Conservation (phyloP, 352 stramenopile genomes). For the Hyaloperonospora arabidopsidis region DNA sequence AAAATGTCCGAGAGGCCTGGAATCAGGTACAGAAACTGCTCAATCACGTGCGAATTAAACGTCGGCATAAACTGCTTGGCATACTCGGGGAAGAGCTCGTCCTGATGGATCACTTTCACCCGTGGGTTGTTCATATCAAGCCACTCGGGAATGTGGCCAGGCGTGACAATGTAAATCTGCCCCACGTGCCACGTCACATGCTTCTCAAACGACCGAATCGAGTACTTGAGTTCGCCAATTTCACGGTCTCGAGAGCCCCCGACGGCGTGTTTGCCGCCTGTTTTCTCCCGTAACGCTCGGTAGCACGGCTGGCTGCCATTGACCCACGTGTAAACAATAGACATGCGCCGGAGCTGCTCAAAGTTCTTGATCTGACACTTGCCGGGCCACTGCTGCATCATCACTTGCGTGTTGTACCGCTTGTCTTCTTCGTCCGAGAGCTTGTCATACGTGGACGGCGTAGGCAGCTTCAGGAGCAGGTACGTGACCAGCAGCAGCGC, state of each 20-base stretch:
- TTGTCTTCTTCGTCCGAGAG: conserved; percentile 47
- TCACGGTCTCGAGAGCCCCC: conserved; percentile 78
- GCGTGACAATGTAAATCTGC: conserved; percentile 79
- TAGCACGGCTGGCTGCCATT: conserved; percentile 85
- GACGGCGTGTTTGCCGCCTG: conserved; percentile 60
- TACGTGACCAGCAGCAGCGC: conserved; percentile 40
- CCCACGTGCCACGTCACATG: conserved; percentile 78
- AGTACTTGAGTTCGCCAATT: conserved; percentile 85
- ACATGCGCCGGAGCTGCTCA: conserved; percentile 73
- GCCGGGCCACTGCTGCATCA: conserved; percentile 57
- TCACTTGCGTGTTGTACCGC: conserved; percentile 35
- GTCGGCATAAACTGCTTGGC: conserved; percentile 71
- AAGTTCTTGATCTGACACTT: conserved; percentile 85
- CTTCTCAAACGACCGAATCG: conserved; percentile 79
- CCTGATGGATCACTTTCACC: conserved; percentile 84
- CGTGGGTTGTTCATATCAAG: conserved; percentile 71
- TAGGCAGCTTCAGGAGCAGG: conserved; percentile 35
- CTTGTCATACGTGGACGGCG: conserved; percentile 43
- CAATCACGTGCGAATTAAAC: conserved; percentile 86
- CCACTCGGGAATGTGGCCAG: conserved; percentile 78
- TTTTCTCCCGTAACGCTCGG: conserved; percentile 50
- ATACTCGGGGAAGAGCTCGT: conserved; percentile 79
- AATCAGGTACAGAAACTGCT: conserved; percentile 84
- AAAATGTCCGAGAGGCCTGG: conserved; percentile 80
- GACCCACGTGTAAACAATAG: conserved; percentile 87